A percentile compares a stretch with the other conserved stretches of the same genome.
phyloP scores from a whole-genome alignment of 2,329 filamentous ascomycete species.

The Aplosporella prunicola region DNA sequence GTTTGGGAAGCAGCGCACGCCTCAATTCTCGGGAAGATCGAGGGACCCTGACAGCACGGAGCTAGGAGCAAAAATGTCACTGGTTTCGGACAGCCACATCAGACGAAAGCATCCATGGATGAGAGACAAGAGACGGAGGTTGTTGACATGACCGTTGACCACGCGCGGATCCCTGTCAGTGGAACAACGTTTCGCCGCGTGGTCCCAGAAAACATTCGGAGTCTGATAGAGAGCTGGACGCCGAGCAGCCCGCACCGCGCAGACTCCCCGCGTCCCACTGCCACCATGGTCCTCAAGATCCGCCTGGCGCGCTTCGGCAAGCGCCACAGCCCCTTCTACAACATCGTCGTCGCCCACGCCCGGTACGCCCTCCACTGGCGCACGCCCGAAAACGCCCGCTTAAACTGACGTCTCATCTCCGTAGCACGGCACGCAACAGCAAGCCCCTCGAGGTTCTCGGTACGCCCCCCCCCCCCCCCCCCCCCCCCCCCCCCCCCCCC shows the following conservation, averaged over 20 bases:
- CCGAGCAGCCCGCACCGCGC: neutral
- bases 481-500: slow-evolving; percentile 39
- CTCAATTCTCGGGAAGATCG: no score
- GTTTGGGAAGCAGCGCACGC: no score
- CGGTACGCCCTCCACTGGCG: slow-evolving; percentile 47
- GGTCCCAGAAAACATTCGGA: no score
- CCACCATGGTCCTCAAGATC: slow-evolving; percentile 82
- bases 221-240: no score
- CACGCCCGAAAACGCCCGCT: no score
- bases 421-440: slow-evolving; percentile 73
- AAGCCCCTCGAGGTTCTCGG: slow-evolving; percentile 85
- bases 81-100: no score
- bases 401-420: neutral
- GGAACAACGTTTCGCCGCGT: slow-evolving; percentile 5
- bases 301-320: slow-evolving; percentile 89
- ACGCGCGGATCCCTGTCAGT: slow-evolving; percentile 7
- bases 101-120: no score
- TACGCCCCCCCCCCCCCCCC: slow-evolving; percentile 52
- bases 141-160: no score
- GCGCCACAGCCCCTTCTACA: slow-evolving; percentile 84
- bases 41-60: no score
- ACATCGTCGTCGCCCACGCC: slow-evolving; percentile 91
- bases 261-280: neutral
- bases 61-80: no score
- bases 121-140: no score